phyloP scores from a whole-genome alignment of 495 filamentous ascomycete genomes.

The Hypoxylon fragiforme region DNA sequence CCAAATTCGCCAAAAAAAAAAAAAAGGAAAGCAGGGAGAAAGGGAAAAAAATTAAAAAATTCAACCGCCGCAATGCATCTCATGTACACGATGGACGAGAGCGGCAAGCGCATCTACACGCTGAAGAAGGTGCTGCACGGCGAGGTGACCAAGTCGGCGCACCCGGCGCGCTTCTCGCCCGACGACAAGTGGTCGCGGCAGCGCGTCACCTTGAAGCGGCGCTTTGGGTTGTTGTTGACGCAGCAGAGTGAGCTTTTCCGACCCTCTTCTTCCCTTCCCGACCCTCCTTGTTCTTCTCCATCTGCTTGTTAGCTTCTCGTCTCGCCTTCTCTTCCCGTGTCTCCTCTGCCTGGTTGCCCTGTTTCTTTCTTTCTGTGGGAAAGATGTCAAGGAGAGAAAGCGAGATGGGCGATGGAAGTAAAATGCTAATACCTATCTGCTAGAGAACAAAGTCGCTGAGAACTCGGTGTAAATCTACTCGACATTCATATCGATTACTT shows the following conservation, averaged over 20 bases:
- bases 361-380: too few relatives aligned
- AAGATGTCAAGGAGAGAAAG: neutral
- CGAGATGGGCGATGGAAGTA: neutral
- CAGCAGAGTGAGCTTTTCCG: constrained; percentile 68
- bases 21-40: neutral
- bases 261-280: neutral
- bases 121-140: constrained; percentile 77
- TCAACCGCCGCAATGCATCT: constrained; percentile 67
- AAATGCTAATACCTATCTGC: constrained; percentile 5
- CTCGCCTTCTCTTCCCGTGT: too few relatives aligned
- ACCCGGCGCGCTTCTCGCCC: constrained; percentile 94
- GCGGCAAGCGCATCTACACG: constrained; percentile 86
- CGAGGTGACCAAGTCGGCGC: constrained; percentile 89
- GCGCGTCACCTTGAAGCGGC: constrained; percentile 88
- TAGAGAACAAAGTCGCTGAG: constrained; percentile 41
- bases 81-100: constrained; percentile 79
- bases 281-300: constrained; percentile 25
- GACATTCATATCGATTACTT: too few relatives aligned
- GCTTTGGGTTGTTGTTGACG: constrained; percentile 82
- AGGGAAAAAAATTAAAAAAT: neutral
- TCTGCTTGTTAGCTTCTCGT: constrained; percentile 11
- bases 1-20: neutral
- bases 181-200: constrained; percentile 98
- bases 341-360: too few relatives aligned
- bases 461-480: constrained; percentile 23